These are phyloP conservation scores for Tuber magnatum DNA, from an alignment of 495 filamentous ascomycete genomes.

Conservation along the genomic window DNA sequence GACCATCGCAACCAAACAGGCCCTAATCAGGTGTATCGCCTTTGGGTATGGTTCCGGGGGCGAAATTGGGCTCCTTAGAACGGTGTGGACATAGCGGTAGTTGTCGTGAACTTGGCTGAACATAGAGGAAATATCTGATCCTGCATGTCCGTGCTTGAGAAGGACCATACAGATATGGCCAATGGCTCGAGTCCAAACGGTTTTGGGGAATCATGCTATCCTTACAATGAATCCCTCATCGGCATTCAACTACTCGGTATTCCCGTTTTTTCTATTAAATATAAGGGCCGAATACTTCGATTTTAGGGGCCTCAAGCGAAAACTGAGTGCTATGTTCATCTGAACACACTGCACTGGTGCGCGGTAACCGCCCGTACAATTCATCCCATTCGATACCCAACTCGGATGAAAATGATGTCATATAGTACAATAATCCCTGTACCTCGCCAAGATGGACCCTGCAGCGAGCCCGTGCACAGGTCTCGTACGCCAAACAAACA, in stretches of 20 bases:
- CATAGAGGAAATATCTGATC: not conserved
- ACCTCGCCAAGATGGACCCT: not conserved
- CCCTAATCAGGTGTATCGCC: not conserved
- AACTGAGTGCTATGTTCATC: not conserved
- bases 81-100: not conserved
- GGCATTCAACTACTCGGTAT: not conserved
- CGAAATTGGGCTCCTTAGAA: not conserved
- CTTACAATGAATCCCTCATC: not conserved
- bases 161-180: not conserved
- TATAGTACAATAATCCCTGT: not conserved
- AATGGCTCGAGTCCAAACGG: not conserved
- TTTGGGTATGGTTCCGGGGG: not conserved
- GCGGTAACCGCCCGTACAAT: not conserved
- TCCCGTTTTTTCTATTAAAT: not conserved
- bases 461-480: not conserved
- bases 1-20: too few species aligned
- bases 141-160: not conserved
- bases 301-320: not conserved
- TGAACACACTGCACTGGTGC: not conserved
- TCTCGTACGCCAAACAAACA: not conserved
- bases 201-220: not conserved
- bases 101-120: not conserved
- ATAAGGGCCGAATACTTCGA: not conserved
- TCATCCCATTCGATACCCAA: not conserved
- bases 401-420: not conserved